A percentile compares a stretch with the other conserved stretches of the same genome.
phyloP scores from a whole-genome alignment of 2,329 filamentous ascomycete species.

The Penicillium vulpinum region DNA sequence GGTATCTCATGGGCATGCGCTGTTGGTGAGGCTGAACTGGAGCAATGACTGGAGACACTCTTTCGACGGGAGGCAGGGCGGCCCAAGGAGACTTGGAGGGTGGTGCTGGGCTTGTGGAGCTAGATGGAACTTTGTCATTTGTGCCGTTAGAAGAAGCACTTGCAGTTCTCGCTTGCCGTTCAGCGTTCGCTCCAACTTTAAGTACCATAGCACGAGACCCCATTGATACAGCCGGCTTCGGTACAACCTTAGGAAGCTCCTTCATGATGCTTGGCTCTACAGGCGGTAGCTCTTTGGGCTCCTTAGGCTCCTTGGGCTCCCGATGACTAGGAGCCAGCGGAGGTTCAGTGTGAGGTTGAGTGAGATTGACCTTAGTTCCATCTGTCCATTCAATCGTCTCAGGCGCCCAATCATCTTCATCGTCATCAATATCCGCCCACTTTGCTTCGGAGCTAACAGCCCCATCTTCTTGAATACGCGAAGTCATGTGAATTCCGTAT shows the following conservation, averaged over 20 bases:
- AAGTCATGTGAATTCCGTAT: constrained; percentile 68
- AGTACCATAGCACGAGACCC: constrained; percentile 53
- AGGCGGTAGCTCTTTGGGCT: constrained; percentile 23
- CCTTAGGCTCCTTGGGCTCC: constrained; percentile 27
- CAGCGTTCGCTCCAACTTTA: constrained; percentile 48
- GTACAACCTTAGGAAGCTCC: constrained; percentile 30
- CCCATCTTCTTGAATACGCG: constrained; percentile 63
- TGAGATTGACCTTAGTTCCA: constrained; percentile 64
- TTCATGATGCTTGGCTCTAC: constrained; percentile 10
- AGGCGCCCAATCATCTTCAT: constrained; percentile 68
- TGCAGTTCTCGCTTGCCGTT: constrained; percentile 47
- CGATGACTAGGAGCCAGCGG: constrained; percentile 21
- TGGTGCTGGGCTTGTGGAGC: constrained; percentile 48
- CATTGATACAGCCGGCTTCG: constrained; percentile 46
- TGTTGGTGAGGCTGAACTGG: constrained; percentile 42
- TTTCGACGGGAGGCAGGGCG: constrained; percentile 78
- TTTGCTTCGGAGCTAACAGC: constrained; percentile 60
- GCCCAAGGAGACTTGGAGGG: constrained; percentile 93
- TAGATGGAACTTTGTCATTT: constrained; percentile 54
- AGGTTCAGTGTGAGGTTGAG: constrained; percentile 41
- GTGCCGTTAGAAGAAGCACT: constrained; percentile 51
- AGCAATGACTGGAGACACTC: constrained; percentile 67
- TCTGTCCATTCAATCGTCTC: constrained; percentile 70
- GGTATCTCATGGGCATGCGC: constrained; percentile 58
- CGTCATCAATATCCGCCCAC: constrained; percentile 69